Evolutionary conservation across 2,329 filamentous ascomycete genomes (phyloP), one percentile per base, ranked within the genome.

Genomic region (Apiospora malaysiana): DNA sequence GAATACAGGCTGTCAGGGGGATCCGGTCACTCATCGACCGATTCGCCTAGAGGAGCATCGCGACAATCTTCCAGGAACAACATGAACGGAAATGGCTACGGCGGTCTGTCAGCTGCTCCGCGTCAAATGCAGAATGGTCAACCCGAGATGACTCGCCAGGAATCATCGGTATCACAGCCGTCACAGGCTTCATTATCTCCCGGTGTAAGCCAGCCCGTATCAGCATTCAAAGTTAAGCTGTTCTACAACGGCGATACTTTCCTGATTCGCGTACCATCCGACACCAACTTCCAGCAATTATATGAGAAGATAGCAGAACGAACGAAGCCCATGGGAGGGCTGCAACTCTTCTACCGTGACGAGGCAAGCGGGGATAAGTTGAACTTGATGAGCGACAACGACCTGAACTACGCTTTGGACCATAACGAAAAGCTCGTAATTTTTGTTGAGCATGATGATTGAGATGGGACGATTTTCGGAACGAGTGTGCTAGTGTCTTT

Each of bases 171-270:
- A 2, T 86, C 85, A 2, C 87, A 88, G 70, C 85, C 86, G 7
- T 88, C 87, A 0, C 86, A 88, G 68, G 88, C 86, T 47, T 92
- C 88, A 7, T 81, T 91, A 71, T 85, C 85, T 12, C 85, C 85
- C 0, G 85, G 82, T 23, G 79, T 86, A 68, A 83, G 82, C 72
- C 82, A 85, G 70, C 79, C 81, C 45, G 78, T 83, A 8, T 83
- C 87, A 9, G 88, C 90, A 4, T 92, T 98, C 85, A 98, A 98
- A 82, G 93, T 98, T 80, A 98, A 98, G 83, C 92, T 98, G 69
- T 96, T 93, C 84, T 98, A 94, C 84, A 93, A 95, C 74, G 92
- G 95, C 72, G 95, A 98, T 75, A 90, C 97, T 70, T 95, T 98
- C 75, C 93, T 96, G 63, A 94, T 99, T 77, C 91, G 95, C 45